A percentile compares a stretch with the other conserved stretches of the same genome.
These are phyloP conservation scores for Crithidia brevicula DNA, from an alignment of 208 protist genomes.

Conservation along the genomic window DNA sequence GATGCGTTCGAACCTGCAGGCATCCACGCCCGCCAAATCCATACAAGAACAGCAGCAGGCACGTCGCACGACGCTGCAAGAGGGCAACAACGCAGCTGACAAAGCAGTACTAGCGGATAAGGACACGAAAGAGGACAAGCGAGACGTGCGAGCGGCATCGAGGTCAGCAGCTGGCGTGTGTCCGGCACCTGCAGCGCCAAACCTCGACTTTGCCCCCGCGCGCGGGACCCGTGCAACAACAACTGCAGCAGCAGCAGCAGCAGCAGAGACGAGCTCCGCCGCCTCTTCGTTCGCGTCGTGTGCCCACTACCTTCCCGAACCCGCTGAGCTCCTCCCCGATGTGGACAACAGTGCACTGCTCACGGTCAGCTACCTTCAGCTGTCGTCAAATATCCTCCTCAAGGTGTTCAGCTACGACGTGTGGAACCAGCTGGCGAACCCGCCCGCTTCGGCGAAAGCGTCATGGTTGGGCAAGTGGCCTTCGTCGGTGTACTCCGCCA, in stretches of 20 bases:
- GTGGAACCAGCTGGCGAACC: slow-evolving; percentile 40
- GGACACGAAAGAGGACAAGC: too few relatives aligned
- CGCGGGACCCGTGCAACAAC: too few relatives aligned
- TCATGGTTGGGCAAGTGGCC: background rate
- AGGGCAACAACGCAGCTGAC: too few relatives aligned
- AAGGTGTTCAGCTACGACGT: slow-evolving; percentile 58
- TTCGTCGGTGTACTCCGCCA: background rate
- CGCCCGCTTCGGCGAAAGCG: background rate
- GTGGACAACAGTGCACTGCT: background rate
- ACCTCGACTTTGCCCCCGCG: too few relatives aligned
- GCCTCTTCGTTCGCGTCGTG: slow-evolving; percentile 17
- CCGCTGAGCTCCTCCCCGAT: background rate
- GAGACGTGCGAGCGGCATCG: too few relatives aligned
- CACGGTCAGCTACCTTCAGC: slow-evolving; percentile 27
- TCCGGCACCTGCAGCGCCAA: too few relatives aligned
- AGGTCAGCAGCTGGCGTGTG: too few relatives aligned
- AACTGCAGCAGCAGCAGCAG: background rate
- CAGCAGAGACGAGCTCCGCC: background rate
- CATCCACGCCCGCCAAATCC: background rate
- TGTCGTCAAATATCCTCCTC: slow-evolving; percentile 35
- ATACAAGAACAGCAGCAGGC: background rate
- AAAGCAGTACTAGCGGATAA: too few relatives aligned
- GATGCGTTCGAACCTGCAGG: background rate
- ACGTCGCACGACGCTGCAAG: too few relatives aligned
- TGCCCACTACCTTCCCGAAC: slow-evolving; percentile 11